Evolutionary conservation across 345 rosid species (phyloP).

Genomic region (Eucalyptus guilfoylei): DNA sequence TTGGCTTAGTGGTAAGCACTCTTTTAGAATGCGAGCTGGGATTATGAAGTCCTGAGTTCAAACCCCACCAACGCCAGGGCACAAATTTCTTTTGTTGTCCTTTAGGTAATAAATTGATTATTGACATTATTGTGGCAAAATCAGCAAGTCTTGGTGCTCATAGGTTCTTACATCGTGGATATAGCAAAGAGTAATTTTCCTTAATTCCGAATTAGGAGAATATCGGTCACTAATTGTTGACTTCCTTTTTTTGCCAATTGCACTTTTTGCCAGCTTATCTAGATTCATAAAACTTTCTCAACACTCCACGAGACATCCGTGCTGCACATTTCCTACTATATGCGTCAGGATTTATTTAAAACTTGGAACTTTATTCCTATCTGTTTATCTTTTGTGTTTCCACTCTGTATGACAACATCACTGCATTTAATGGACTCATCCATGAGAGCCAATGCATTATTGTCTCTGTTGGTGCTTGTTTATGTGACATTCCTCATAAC

Average conservation of each 20-base stretch:
- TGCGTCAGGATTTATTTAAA: neutral
- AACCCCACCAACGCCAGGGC: neutral
- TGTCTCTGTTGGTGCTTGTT: neutral
- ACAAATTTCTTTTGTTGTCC: neutral
- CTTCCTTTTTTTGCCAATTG: neutral
- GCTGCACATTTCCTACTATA: neutral
- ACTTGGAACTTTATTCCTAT: neutral
- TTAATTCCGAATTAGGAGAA: neutral
- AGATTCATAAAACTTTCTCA: neutral
- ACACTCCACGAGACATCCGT: neutral
- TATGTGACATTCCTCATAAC: neutral
- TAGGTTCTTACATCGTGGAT: neutral
- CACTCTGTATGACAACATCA: neutral
- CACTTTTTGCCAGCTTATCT: neutral
- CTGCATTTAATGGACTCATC: neutral
- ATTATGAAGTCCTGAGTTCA: neutral
- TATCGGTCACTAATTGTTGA: neutral
- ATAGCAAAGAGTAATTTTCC: neutral
- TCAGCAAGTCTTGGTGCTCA: neutral
- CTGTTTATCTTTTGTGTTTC: neutral
- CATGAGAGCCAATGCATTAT: neutral
- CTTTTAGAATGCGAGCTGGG: neutral
- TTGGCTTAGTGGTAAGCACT: neutral
- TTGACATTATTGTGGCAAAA: neutral
- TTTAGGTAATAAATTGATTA: neutral